phyloP scores from a whole-genome alignment of 2,329 filamentous ascomycete species.

The Graphilbum ipis-grandicollis region DNA sequence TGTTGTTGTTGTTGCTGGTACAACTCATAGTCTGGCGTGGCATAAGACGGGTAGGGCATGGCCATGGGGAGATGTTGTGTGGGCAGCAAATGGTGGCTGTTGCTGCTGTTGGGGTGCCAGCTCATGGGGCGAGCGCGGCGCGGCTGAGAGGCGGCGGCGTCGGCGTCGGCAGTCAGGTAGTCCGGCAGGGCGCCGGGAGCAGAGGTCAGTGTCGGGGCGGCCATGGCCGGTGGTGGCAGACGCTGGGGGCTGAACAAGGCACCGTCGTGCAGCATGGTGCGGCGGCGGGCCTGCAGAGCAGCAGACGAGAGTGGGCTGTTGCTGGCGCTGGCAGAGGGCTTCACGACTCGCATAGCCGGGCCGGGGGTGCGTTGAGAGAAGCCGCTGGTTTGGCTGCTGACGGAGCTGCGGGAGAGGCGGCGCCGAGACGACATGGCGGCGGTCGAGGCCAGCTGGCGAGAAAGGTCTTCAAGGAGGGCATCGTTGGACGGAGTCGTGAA shows the following conservation, averaged over 20 bases:
- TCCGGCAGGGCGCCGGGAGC: background rate
- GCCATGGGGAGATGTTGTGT: no score
- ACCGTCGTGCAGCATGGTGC: conserved; percentile 35
- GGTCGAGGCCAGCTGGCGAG: conserved; percentile 32
- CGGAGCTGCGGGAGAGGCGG: conserved; percentile 30
- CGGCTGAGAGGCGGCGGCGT: background rate
- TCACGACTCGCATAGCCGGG: conserved; percentile 40
- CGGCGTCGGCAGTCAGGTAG: background rate
- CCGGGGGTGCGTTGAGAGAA: conserved; percentile 14
- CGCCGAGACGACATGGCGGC: conserved; percentile 18
- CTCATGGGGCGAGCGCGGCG: conserved; percentile 43
- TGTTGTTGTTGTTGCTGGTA: background rate
- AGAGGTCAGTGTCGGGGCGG: no score
- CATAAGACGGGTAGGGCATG: no score
- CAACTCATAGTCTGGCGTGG: background rate
- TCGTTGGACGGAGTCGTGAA: conserved; percentile 19
- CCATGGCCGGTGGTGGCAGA: conserved; percentile 1
- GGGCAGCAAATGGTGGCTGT: no score
- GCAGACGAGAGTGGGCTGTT: conserved; percentile 44
- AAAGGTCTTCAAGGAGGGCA: conserved; percentile 30
- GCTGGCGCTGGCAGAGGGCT: conserved; percentile 42
- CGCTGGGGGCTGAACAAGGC: background rate
- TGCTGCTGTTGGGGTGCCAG: conserved; percentile 50
- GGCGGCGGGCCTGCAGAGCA: conserved; percentile 31
- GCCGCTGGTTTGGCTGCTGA: conserved; percentile 21